Conservation (phyloP, 306 rosid genomes). For the Lathyrus sativus region DNA sequence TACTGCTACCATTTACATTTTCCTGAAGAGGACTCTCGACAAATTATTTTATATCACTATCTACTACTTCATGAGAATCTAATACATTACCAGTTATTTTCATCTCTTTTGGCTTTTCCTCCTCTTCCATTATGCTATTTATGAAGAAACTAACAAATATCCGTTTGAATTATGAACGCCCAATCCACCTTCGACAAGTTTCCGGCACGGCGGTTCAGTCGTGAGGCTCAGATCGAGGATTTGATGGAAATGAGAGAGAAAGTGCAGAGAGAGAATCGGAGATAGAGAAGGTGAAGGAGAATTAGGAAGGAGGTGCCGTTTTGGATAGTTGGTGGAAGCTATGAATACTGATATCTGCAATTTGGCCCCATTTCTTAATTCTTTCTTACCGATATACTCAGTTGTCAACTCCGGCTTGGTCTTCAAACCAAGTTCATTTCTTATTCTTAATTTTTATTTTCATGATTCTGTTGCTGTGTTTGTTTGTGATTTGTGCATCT, state of each 20-base stretch:
- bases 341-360: slow-evolving; percentile 12
- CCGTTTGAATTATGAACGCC: slow-evolving; percentile 43
- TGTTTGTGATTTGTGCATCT: no score
- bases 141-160: slow-evolving; percentile 40
- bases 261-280: slow-evolving; percentile 29
- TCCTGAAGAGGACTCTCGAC: slow-evolving; percentile 45
- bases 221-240: slow-evolving; percentile 33
- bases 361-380: slow-evolving; percentile 33
- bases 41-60: slow-evolving; percentile 47
- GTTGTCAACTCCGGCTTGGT: slow-evolving; percentile 21
- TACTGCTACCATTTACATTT: slow-evolving; percentile 39
- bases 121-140: slow-evolving; percentile 68
- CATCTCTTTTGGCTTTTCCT: slow-evolving; percentile 63
- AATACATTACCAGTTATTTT: slow-evolving; percentile 49
- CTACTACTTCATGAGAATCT: slow-evolving; percentile 43
- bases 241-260: slow-evolving; percentile 27
- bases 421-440: not conserved
- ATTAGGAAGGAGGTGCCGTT: slow-evolving; percentile 31
- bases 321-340: slow-evolving; percentile 18
- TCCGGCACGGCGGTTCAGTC: slow-evolving; percentile 31
- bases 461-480: no score
- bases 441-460: not conserved
- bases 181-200: slow-evolving; percentile 38
- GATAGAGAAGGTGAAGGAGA: slow-evolving; percentile 41
- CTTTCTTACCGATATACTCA: not conserved